These are phyloP conservation scores for Euphorbia tirucalli DNA, from an alignment of 345 rosid species.

Conservation along the genomic window DNA sequence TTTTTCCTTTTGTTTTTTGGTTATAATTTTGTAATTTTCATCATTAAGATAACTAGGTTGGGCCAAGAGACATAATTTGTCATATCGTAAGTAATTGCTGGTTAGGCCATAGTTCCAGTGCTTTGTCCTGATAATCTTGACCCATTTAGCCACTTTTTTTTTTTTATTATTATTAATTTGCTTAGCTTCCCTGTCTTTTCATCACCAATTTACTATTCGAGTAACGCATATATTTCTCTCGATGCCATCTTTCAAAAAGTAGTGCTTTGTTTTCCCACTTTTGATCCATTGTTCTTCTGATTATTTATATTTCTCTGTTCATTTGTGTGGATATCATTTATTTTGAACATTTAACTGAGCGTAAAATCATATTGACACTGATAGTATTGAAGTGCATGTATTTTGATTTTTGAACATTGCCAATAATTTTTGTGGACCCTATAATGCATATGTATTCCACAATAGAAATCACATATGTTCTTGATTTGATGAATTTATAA, in stretches of 20 bases:
- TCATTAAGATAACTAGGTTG: not conserved
- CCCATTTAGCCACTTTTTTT: conserved; percentile 7
- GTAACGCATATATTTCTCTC: not conserved
- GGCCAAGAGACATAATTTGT: not conserved
- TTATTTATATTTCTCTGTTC: not conserved
- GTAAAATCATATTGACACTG: not conserved
- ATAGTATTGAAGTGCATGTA: not conserved
- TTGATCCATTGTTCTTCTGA: not conserved
- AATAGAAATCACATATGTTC: conserved; percentile 1
- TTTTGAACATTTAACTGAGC: not conserved
- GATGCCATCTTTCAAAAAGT: not conserved
- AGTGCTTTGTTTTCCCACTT: not conserved
- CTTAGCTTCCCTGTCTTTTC: not conserved
- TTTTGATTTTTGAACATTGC: not conserved
- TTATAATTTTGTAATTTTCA: not conserved
- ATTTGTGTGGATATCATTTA: not conserved
- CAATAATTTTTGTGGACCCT: not conserved
- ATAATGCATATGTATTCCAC: not conserved
- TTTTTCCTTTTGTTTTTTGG: not conserved
- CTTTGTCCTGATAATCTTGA: conserved; percentile 6
- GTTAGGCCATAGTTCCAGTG: not conserved
- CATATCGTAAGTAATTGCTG: not conserved
- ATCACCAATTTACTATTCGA: not conserved
- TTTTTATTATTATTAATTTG: not conserved
- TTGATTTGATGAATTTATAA: conserved; percentile 17